These are phyloP conservation scores for Euphorbia tirucalli DNA, from an alignment of 345 rosid species.

Conservation along the genomic window DNA sequence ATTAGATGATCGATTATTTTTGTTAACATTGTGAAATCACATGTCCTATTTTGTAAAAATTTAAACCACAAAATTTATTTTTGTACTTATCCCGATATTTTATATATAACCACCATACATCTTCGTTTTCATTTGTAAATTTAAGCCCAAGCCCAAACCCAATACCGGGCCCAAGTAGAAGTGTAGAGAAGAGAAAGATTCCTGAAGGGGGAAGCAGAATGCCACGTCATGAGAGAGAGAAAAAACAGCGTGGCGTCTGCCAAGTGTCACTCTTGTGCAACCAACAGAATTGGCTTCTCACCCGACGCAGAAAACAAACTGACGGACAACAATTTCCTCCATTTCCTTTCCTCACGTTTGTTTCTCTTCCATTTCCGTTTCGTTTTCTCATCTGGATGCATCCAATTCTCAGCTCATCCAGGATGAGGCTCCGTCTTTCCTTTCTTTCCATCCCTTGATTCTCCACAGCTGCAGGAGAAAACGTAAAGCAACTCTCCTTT, in stretches of 20 bases:
- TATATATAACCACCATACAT: too few relatives aligned
- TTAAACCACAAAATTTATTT: too few relatives aligned
- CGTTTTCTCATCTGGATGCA: neutral
- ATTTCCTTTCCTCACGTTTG: neutral
- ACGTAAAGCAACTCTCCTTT: neutral
- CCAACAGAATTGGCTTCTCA: conserved; percentile 6
- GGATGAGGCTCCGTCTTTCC: neutral
- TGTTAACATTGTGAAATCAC: too few relatives aligned
- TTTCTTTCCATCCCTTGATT: neutral
- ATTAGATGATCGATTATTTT: too few relatives aligned
- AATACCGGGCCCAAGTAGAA: too few relatives aligned
- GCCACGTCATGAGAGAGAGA: neutral
- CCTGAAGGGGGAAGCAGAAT: too few relatives aligned
- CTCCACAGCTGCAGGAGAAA: neutral
- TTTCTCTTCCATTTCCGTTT: neutral
- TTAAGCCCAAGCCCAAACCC: too few relatives aligned
- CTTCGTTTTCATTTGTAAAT: too few relatives aligned
- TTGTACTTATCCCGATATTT: too few relatives aligned
- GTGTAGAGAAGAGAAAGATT: too few relatives aligned
- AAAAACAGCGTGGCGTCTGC: neutral
- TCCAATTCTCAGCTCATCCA: neutral
- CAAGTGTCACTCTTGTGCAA: conserved; percentile 19
- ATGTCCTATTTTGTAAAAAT: too few relatives aligned
- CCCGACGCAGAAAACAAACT: too few relatives aligned
- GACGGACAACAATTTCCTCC: neutral